phyloP scores from a whole-genome alignment of 1,284 basidiomycete genomes.

The Dichomitus squalens region DNA sequence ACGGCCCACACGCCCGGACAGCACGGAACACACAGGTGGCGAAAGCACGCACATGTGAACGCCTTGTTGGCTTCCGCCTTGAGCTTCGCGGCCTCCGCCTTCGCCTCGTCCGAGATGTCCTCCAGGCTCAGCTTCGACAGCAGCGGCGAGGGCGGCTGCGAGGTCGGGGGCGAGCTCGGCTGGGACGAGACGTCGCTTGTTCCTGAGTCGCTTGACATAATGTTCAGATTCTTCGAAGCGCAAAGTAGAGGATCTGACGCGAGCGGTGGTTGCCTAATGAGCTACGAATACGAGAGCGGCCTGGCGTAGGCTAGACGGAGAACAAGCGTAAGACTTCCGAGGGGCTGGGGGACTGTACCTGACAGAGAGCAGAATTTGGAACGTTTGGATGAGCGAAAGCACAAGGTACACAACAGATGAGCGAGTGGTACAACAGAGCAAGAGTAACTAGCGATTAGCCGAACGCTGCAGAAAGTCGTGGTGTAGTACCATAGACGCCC shows the following conservation, averaged over 20 bases:
- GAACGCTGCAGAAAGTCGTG: too few relatives aligned
- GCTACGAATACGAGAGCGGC: not conserved
- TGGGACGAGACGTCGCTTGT: constrained; percentile 32
- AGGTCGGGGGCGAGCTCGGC: constrained; percentile 47
- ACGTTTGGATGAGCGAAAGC: too few relatives aligned
- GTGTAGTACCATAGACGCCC: too few relatives aligned
- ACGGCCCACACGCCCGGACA: not conserved
- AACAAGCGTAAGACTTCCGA: not conserved
- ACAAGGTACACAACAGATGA: too few relatives aligned
- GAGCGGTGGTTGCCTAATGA: not conserved
- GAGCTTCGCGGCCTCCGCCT: constrained; percentile 64
- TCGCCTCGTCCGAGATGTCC: constrained; percentile 72
- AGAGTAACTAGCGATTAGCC: not conserved
- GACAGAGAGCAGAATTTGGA: too few relatives aligned
- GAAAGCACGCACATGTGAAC: constrained; percentile 61
- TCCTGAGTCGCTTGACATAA: constrained; percentile 7
- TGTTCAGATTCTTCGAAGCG: not conserved
- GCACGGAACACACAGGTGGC: not conserved
- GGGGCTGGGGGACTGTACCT: too few relatives aligned
- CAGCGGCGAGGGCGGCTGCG: constrained; percentile 59
- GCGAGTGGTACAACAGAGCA: not conserved
- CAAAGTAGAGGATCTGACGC: not conserved
- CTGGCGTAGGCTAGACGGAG: not conserved
- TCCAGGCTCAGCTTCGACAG: constrained; percentile 50
- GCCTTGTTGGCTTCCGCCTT: constrained; percentile 89